Base-by-base conservation (phyloP, 2,329 filamentous ascomycete species). In the Cercospora nicotianae region DNA sequence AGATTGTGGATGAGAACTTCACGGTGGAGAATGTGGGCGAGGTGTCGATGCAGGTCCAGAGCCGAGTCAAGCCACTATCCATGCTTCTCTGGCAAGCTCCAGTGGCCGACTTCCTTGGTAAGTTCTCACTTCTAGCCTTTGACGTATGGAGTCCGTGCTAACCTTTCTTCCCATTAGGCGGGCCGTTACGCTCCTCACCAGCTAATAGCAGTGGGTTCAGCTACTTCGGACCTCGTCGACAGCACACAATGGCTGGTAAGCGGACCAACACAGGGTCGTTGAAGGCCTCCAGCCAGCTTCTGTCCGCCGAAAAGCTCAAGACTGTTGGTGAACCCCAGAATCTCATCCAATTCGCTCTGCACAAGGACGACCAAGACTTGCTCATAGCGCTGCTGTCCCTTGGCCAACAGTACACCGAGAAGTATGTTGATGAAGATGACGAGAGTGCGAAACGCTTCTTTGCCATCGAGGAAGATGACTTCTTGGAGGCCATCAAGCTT, bases 11-110 rank as follows among this genome's bases (percentile, higher is more conserved):
- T 71, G 86, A 90, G 12, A 83, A 85, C 39, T 92, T 91, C 76
- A 95, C 92, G 0, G 86, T 94, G 63, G 90, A 95, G 16, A 88
- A 92, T 72, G 84, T 95, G 66, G 90, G 90, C 12, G 86, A 91
- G 70, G 83, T 91, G 3, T 87, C 87, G 0, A 89, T 86, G 75
- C 84, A 90, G 65, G 90, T 93, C 67, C 89, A 91, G 75, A 91
- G 90, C 66, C 79, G 82, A 16, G 79, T 85, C 8, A 83, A 83
- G 39, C 89, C 92, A 1, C 75, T 86, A 1, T 70, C 77, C 0
- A 77, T 91, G 65, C 77, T 93, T 5, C 71, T 75, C 4, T 82
- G 78, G 77, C 1, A 16, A 74, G 69, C 60, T 45, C 68, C 65
- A 8, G 67, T 67, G 48, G 31, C 65, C 12, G 60, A 65, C 26